Conservation (phyloP, 352 stramenopile genomes). For the Globisporangium paroecandrum region DNA sequence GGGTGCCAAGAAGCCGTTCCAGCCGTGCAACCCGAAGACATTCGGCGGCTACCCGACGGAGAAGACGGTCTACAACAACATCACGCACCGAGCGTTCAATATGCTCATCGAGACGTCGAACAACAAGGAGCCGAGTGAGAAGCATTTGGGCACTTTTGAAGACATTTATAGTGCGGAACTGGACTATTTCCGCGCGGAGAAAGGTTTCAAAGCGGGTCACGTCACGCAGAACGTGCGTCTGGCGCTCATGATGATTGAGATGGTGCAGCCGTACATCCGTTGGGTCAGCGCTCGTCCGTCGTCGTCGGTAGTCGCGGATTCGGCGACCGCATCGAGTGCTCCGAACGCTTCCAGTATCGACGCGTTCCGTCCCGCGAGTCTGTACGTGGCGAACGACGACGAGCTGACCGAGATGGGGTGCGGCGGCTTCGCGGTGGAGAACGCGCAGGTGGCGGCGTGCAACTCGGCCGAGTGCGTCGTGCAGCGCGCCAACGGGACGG, state of each 20-base stretch:
- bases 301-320: background rate
- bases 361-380: slow-evolving; percentile 39
- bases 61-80: slow-evolving; percentile 93
- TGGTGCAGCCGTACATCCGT: slow-evolving; percentile 93
- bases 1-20: slow-evolving; percentile 42
- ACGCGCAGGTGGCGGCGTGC: slow-evolving; percentile 46
- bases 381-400: slow-evolving; percentile 38
- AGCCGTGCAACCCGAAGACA: slow-evolving; percentile 77
- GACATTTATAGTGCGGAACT: slow-evolving; percentile 68
- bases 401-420: slow-evolving; percentile 57
- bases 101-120: slow-evolving; percentile 96
- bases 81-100: slow-evolving; percentile 92
- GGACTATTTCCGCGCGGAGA: slow-evolving; percentile 48
- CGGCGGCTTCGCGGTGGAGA: slow-evolving; percentile 31
- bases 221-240: slow-evolving; percentile 94
- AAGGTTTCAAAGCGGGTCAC: slow-evolving; percentile 78
- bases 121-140: slow-evolving; percentile 78
- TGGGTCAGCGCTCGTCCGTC: slow-evolving; percentile 48
- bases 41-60: slow-evolving; percentile 88
- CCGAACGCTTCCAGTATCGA: slow-evolving; percentile 7
- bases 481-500: slow-evolving; percentile 17
- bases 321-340: background rate
- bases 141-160: slow-evolving; percentile 65
- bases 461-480: slow-evolving; percentile 39
- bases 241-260: slow-evolving; percentile 92